phyloP scores from a whole-genome alignment of 805 yeast species.

The Hanseniaspora clermontiae region DNA sequence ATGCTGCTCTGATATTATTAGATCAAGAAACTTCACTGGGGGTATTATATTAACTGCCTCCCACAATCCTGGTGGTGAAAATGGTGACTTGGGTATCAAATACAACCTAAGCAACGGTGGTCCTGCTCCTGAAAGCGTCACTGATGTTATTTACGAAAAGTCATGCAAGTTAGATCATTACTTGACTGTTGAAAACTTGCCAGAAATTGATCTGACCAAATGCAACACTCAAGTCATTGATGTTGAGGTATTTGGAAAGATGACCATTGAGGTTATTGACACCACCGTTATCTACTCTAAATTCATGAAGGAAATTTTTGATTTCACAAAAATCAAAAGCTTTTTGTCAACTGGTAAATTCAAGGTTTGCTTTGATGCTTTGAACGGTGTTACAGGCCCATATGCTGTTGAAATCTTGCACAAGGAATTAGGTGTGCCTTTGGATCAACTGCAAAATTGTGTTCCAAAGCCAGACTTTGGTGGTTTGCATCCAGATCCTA shows the following conservation, averaged over 20 bases:
- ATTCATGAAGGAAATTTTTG: constrained; percentile 75
- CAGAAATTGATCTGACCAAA: constrained; percentile 47
- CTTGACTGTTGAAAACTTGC: constrained; percentile 46
- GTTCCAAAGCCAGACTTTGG: constrained; percentile 83
- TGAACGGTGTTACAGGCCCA: constrained; percentile 95
- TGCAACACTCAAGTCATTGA: constrained; percentile 34
- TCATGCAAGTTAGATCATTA: constrained; percentile 49
- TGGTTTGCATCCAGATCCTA: constrained; percentile 96
- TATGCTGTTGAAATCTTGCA: constrained; percentile 77
- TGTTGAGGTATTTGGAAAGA: constrained; percentile 25
- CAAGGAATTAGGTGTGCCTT: constrained; percentile 62
- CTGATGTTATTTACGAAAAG: constrained; percentile 68
- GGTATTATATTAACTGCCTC: constrained; percentile 94
- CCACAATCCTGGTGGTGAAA: constrained; percentile 96
- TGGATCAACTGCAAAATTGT: constrained; percentile 61
- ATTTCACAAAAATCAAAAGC: constrained; percentile 62
- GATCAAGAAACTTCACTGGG: constrained; percentile 66
- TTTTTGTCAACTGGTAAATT: constrained; percentile 52
- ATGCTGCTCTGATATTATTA: constrained; percentile 86
- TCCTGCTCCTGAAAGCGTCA: constrained; percentile 93
- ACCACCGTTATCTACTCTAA: constrained; percentile 65
- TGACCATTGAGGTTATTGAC: constrained; percentile 72
- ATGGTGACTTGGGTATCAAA: constrained; percentile 85
- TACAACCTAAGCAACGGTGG: constrained; percentile 93
- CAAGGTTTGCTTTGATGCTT: constrained; percentile 71